Percentiles rank a stretch among this genome's conserved stretches.
phyloP scores from a whole-genome alignment of 2,329 filamentous ascomycete genomes.

The Fusarium tjaetaba region DNA sequence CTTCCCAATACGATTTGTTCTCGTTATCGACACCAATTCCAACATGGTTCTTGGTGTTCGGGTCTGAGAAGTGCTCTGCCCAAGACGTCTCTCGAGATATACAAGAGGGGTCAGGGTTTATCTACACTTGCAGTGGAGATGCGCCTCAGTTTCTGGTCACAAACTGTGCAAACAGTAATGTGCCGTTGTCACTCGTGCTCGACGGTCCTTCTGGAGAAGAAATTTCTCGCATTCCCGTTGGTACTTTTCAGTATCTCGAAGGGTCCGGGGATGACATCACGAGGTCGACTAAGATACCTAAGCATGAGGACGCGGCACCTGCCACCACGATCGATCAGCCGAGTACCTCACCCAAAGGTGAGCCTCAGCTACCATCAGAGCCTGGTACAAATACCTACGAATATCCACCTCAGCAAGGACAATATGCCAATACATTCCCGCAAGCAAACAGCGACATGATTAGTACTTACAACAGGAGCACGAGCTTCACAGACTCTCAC shows the following conservation, averaged over 20 bases:
- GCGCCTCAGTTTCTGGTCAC: constrained; percentile 71
- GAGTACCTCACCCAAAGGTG: constrained; percentile 55
- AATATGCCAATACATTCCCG: constrained; percentile 53
- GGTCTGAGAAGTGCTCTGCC: constrained; percentile 72
- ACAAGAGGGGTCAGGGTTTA: constrained; percentile 68
- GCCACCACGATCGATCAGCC: constrained; percentile 51
- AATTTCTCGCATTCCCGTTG: constrained; percentile 60
- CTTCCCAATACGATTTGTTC: constrained; percentile 77
- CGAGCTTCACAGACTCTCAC: constrained; percentile 60
- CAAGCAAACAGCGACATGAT: constrained; percentile 63
- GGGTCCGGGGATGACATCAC: constrained; percentile 58
- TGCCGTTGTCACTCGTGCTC: constrained; percentile 65
- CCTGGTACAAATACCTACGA: constrained; percentile 57
- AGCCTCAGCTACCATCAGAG: constrained; percentile 52
- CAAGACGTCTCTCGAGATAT: constrained; percentile 70
- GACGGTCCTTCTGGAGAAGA: constrained; percentile 63
- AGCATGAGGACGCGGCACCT: constrained; percentile 52
- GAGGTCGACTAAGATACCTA: constrained; percentile 49
- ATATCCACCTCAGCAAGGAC: constrained; percentile 55
- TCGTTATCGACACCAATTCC: constrained; percentile 63
- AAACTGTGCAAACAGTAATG: constrained; percentile 59
- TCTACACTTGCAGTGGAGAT: constrained; percentile 77
- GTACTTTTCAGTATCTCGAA: constrained; percentile 62
- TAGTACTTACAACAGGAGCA: constrained; percentile 60
- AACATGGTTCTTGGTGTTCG: constrained; percentile 77